These are phyloP conservation scores for Leccinum truebloodii DNA, from an alignment of 768 basidiomycete genomes.

Conservation along the genomic window DNA sequence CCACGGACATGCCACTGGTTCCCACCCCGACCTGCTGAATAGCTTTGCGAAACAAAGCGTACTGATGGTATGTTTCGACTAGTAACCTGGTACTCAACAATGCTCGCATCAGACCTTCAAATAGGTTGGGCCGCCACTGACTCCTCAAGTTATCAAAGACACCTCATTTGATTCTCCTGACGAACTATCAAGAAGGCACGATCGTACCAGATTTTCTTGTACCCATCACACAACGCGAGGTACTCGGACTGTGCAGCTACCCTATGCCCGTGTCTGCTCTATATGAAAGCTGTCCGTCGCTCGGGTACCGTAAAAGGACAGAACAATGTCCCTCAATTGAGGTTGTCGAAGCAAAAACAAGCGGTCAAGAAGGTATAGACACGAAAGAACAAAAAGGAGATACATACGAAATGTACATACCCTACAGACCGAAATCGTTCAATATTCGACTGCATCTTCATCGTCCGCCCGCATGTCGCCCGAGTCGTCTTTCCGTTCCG, in stretches of 20 bases:
- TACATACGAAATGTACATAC: conserved; percentile 30
- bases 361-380: conserved; percentile 21
- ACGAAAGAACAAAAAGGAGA: conserved; percentile 12
- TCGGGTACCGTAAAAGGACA: background rate
- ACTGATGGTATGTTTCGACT: too few relatives aligned
- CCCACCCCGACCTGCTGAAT: too few relatives aligned
- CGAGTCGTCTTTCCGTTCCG: conserved; percentile 55
- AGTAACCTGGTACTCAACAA: too few relatives aligned
- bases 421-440: conserved; percentile 25
- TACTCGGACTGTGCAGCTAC: background rate
- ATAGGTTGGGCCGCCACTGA: background rate
- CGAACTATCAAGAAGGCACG: background rate
- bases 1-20: too few relatives aligned
- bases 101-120: background rate
- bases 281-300: background rate
- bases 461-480: conserved; percentile 64
- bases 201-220: background rate
- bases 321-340: conserved; percentile 10
- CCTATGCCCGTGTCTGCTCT: background rate
- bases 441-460: conserved; percentile 84
- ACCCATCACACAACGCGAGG: background rate
- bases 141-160: background rate
- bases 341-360: conserved; percentile 13
- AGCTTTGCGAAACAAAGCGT: too few relatives aligned
- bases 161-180: background rate